A percentile compares a stretch with the other conserved stretches of the same genome.
These are phyloP conservation scores for Tricholoma sp. DNA, from an alignment of 768 basidiomycete genomes.

Conservation along the genomic window DNA sequence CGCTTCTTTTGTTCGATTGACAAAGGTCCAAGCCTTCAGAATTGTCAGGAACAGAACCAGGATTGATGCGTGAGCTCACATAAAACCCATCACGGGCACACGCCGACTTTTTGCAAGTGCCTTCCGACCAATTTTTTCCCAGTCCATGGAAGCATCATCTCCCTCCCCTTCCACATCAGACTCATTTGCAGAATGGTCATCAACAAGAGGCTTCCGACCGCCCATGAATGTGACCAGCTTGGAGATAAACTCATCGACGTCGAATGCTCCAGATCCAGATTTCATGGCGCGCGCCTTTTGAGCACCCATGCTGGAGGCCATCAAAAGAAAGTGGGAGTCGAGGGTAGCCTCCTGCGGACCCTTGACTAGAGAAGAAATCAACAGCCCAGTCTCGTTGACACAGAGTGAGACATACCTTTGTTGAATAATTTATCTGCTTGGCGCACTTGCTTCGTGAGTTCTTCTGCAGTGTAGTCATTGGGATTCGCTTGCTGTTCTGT, in stretches of 20 bases:
- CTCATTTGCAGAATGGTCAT: slow-evolving; percentile 40
- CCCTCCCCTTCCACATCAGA: slow-evolving; percentile 50
- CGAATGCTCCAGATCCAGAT: slow-evolving; percentile 83
- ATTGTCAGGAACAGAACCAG: slow-evolving; percentile 10
- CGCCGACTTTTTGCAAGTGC: slow-evolving; percentile 77
- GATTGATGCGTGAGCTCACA: slow-evolving; percentile 46
- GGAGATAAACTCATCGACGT: slow-evolving; percentile 85
- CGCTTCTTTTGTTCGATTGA: slow-evolving; percentile 83
- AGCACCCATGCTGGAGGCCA: slow-evolving; percentile 73
- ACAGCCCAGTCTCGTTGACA: neutral
- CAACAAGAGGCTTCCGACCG: slow-evolving; percentile 42
- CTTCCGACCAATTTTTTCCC: slow-evolving; percentile 83
- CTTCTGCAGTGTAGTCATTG: slow-evolving; percentile 51
- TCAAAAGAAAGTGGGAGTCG: slow-evolving; percentile 78
- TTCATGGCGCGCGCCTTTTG: slow-evolving; percentile 91
- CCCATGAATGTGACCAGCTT: slow-evolving; percentile 76
- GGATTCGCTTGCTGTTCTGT: slow-evolving; percentile 45
- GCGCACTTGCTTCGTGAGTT: slow-evolving; percentile 51
- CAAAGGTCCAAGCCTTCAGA: slow-evolving; percentile 85
- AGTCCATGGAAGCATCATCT: slow-evolving; percentile 52
- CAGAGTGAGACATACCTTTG: slow-evolving; percentile 40
- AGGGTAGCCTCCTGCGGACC: slow-evolving; percentile 86
- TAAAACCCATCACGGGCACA: slow-evolving; percentile 80
- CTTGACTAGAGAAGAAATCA: slow-evolving; percentile 43
- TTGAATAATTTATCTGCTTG: slow-evolving; percentile 58